A percentile compares a stretch with the other conserved stretches of the same genome.
Conservation (phyloP, 2,329 filamentous ascomycete species). For the Chalara sp. region DNA sequence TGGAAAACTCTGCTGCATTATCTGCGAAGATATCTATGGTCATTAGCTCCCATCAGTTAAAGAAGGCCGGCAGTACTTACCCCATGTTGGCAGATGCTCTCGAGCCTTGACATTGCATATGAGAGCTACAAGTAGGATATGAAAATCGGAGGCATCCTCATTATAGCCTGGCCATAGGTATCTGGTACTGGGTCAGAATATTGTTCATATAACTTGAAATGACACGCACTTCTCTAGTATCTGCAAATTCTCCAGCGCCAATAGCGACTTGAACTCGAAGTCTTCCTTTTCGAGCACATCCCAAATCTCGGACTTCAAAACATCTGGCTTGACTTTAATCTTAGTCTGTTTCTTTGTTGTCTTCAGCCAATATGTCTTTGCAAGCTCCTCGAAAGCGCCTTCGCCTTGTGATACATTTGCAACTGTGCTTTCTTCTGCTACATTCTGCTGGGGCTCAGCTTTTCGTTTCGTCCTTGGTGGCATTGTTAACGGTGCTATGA, state of each 20-base stretch:
- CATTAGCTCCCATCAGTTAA: conserved; percentile 8
- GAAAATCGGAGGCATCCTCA: conserved; percentile 83
- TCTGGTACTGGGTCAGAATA: conserved; percentile 36
- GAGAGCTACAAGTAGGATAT: conserved; percentile 79
- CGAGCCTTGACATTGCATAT: conserved; percentile 83
- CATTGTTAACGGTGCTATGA: conserved; percentile 18
- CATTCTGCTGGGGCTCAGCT: conserved; percentile 26
- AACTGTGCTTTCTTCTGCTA: conserved; percentile 48
- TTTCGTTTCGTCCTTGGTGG: conserved; percentile 24
- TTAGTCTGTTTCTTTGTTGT: conserved; percentile 52
- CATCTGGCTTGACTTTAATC: conserved; percentile 67
- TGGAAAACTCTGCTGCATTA: conserved; percentile 75
- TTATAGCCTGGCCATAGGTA: conserved; percentile 94
- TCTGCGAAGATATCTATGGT: conserved; percentile 64
- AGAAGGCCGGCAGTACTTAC: conserved; percentile 36
- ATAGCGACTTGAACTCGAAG: conserved; percentile 70
- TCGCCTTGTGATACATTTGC: conserved; percentile 62
- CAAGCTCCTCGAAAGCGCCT: conserved; percentile 67
- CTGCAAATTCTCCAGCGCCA: conserved; percentile 84
- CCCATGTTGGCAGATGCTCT: conserved; percentile 84
- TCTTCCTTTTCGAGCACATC: conserved; percentile 75
- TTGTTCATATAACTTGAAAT: background rate
- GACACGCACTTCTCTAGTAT: conserved; percentile 67
- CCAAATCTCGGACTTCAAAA: conserved; percentile 85
- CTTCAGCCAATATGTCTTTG: conserved; percentile 80